These are phyloP conservation scores for Teunomyces gatunensis DNA, from an alignment of 805 yeast species.

Conservation along the genomic window DNA sequence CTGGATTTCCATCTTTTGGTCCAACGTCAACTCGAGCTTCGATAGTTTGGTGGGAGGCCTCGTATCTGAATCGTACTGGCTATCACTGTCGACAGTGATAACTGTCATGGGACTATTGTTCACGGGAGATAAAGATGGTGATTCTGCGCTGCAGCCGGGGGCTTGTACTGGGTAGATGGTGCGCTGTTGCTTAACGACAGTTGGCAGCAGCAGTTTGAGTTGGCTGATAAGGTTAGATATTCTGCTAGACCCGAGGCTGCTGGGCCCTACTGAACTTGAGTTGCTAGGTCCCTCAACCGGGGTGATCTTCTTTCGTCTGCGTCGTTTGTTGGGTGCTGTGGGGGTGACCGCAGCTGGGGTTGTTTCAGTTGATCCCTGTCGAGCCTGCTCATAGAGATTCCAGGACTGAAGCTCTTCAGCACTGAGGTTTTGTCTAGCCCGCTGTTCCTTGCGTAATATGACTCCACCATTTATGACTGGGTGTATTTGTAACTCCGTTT, in stretches of 20 bases:
- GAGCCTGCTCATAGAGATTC: conserved; percentile 34
- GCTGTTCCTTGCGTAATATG: conserved; percentile 30
- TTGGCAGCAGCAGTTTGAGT: conserved; percentile 6
- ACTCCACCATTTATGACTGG: conserved; percentile 39
- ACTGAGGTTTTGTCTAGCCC: conserved; percentile 26
- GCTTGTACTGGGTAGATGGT: neutral
- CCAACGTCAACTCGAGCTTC: conserved; percentile 23
- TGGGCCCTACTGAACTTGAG: neutral
- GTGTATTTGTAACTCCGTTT: neutral
- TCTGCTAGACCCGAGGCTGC: conserved; percentile 5
- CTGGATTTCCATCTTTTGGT: conserved; percentile 58
- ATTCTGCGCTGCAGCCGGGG: conserved; percentile 5
- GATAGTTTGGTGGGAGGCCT: neutral
- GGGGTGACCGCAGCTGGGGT: neutral
- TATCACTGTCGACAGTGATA: conserved; percentile 5
- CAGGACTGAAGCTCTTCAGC: conserved; percentile 37
- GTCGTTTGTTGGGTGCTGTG: conserved; percentile 8
- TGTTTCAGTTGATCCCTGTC: conserved; percentile 4
- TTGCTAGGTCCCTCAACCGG: conserved; percentile 3
- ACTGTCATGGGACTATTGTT: conserved; percentile 8
- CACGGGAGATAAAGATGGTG: conserved; percentile 8
- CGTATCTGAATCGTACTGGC: conserved; percentile 9
- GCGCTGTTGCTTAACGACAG: neutral
- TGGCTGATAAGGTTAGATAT: conserved; percentile 12
- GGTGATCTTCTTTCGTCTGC: conserved; percentile 15